Base-by-base conservation (phyloP, 805 yeast species). In the Suhomyces sp. region DNA sequence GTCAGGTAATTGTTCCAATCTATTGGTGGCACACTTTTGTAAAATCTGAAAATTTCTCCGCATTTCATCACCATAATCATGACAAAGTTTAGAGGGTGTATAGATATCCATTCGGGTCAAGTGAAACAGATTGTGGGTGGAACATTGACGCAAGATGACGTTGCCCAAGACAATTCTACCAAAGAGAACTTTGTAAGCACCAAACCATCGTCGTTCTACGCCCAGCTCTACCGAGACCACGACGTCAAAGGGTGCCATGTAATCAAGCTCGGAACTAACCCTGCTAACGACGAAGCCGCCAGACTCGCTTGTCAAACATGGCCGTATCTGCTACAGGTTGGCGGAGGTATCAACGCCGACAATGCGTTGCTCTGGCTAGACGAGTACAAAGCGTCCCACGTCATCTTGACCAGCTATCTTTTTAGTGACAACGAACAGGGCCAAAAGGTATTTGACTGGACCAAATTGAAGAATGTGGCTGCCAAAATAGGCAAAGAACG, bases 101-200 rank as follows among this genome's bases (percentile, higher is more conserved):
- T 94, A 38, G 99, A 94, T 66, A 85, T 94, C 54, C 99, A 94
- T 69, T 81, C 87, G 6, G 99, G 99, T 1, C 87, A 89, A 60
- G 99, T 94, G 55, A 94, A 94, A 64, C 99, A 94, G 68, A 94
- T 94, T 50, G 97, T 94, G 1, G 99, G 99, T 6, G 96, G 97
- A 0, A 88, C 97, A 0, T 74, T 94, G 19, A 76, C 79, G 0
- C 72, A 74, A 9, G 86, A 85, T 54, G 86, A 83, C 57, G 57
- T 59, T 17, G 69, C 68, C n/a, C 63, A 68, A 7, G 69, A 69
- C 8, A 41, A 55, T 8, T 49, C 60, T 13, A 64, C 72, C 12
- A 64, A 70, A 4, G 81, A 75, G 51, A 94, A 94, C 68, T 92
- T 88, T 65, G 88, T 92, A 4, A 84, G 96, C 2, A 70, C 79